Evolutionary conservation across 331 rosid genomes (phyloP).

Genomic region (Quercus lobata): DNA sequence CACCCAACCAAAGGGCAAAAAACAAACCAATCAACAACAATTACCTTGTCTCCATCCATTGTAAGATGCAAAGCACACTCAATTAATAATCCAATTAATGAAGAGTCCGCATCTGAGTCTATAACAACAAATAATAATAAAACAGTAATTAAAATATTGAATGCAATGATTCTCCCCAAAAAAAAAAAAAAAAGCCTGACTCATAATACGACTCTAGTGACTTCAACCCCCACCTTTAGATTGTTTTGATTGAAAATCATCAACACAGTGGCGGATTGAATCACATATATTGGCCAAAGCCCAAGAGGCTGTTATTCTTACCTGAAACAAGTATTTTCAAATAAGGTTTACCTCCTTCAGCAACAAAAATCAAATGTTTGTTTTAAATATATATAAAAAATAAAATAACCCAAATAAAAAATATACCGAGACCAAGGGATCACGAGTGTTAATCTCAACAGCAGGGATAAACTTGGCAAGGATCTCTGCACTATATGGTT

Average conservation of each 20-base stretch:
- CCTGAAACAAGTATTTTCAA: conserved; percentile 43
- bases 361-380: not conserved
- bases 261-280: conserved; percentile 56
- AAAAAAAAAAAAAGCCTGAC: not conserved
- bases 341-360: conserved; percentile 10
- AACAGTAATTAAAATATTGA: not conserved
- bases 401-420: not conserved
- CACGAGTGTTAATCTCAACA: conserved; percentile 68
- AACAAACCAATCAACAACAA: not conserved
- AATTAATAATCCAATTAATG: conserved; percentile 44
- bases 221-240: conserved; percentile 51
- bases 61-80: conserved; percentile 79
- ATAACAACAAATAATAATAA: conserved; percentile 10
- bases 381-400: not conserved
- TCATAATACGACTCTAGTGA: conserved; percentile 9
- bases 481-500: conserved; percentile 71
- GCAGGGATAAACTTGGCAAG: conserved; percentile 72
- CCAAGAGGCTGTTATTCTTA: conserved; percentile 94
- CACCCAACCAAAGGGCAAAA: not conserved
- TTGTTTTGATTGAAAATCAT: conserved; percentile 32
- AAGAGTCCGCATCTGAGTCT: conserved; percentile 47
- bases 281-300: conserved; percentile 95
- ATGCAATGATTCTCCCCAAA: not conserved
- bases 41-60: conserved; percentile 90
- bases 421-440: conserved; percentile 69